Evolutionary conservation across 441 rosid genomes (phyloP).

Genomic region (Brassica hybrid): DNA sequence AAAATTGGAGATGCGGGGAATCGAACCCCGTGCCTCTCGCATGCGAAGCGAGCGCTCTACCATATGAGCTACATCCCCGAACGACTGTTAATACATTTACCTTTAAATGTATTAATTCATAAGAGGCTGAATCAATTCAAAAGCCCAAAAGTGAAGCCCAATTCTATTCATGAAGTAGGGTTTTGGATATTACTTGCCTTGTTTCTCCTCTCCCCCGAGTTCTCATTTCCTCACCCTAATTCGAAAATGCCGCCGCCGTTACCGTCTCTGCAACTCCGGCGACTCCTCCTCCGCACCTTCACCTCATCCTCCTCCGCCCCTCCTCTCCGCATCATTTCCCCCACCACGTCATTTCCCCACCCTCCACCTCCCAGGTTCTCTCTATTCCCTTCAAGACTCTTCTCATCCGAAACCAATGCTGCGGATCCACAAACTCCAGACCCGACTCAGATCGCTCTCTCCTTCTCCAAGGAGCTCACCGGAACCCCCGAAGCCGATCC

Average conservation of each 20-base stretch:
- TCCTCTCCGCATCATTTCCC: conserved; percentile 1
- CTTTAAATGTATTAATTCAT: too few relatives aligned
- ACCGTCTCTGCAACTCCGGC: conserved; percentile 56
- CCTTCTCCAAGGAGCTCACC: conserved; percentile 70
- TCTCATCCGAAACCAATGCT: conserved; percentile 53
- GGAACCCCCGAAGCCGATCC: conserved; percentile 53
- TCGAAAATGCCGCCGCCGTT: conserved; percentile 58
- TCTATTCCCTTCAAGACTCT: conserved; percentile 40
- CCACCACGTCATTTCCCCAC: conserved; percentile 16
- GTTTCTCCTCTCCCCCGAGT: conserved; percentile 16
- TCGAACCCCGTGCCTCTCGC: conserved; percentile 97
- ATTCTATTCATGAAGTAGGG: conserved; percentile 21
- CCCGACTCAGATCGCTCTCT: conserved; percentile 56
- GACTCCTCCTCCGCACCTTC: conserved; percentile 43
- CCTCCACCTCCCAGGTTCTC: conserved; percentile 26
- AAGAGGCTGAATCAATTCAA: neutral
- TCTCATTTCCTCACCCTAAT: conserved; percentile 13
- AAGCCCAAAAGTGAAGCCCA: conserved; percentile 26
- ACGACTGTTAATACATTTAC: too few relatives aligned
- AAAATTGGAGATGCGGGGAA: conserved; percentile 69
- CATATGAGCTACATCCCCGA: conserved; percentile 88
- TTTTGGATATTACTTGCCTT: neutral
- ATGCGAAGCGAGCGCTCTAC: conserved; percentile 93
- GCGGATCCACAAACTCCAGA: conserved; percentile 34
- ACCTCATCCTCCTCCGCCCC: conserved; percentile 29